Percentiles rank a stretch among this genome's conserved stretches.
Conservation (phyloP, 2,329 filamentous ascomycete species). For the Trichoderma sp. region DNA sequence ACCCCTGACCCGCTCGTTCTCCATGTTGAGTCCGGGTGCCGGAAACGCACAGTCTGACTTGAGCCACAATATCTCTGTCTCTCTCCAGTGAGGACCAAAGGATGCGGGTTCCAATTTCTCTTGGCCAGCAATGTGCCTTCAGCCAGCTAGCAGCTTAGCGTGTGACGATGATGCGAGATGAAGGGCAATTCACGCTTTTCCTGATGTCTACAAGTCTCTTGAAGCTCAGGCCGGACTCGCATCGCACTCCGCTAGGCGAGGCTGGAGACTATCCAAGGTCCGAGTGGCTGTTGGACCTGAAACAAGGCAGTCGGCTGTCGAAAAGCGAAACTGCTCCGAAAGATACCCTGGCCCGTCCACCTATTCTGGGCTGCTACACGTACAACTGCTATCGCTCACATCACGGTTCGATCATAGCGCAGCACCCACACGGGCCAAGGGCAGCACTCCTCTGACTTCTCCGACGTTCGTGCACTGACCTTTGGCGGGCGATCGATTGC, state of each 20-base stretch:
- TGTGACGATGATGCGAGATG: background rate
- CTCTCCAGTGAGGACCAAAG: background rate
- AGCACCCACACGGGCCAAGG: conserved; percentile 2
- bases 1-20: background rate
- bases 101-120: background rate
- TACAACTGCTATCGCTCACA: background rate
- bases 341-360: no score
- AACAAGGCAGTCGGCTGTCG: conserved; percentile 28
- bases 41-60: background rate
- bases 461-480: conserved; percentile 19
- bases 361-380: background rate
- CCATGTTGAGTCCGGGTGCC: background rate
- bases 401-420: background rate
- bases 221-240: conserved; percentile 19
- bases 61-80: background rate
- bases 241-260: conserved; percentile 27
- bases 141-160: background rate
- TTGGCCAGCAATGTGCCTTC: background rate
- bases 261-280: conserved; percentile 29
- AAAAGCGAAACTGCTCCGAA: conserved; percentile 24
- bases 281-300: conserved; percentile 29
- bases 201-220: background rate
- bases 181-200: background rate
- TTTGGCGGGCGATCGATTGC: conserved; percentile 6
- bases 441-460: conserved; percentile 1